Base-by-base conservation (phyloP, 371 early-diverging fungal genomes). In the Mucor piriformis region DNA sequence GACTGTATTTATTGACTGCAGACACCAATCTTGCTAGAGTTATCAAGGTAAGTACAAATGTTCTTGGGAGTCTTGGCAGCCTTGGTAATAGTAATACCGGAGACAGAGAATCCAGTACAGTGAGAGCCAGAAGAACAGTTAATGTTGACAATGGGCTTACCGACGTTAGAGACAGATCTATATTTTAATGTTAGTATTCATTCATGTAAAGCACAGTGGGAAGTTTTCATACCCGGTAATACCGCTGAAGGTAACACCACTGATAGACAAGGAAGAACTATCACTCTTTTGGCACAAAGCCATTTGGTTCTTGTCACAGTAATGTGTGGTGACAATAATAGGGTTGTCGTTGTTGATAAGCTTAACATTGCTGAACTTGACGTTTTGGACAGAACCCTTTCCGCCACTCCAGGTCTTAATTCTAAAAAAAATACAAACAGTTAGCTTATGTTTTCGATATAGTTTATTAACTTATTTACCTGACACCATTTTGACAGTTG, bases 401-500 rank as follows among this genome's bases (percentile, higher is more conserved):
- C 74, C 71, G 11, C 74, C 71, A 3, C n/a, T n/a, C n/a, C n/a
- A n/a, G n/a, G n/a, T n/a, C n/a, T n/a, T n/a, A n/a, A n/a, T n/a
- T n/a, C n/a, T n/a, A n/a, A n/a, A n/a, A n/a, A n/a, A n/a, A n/a
- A n/a, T n/a, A n/a, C n/a, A n/a, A n/a, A n/a, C n/a, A n/a, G n/a
- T n/a, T n/a, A n/a, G n/a, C n/a, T n/a, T n/a, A n/a, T n/a, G n/a
- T n/a, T n/a, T n/a, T n/a, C n/a, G n/a, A n/a, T n/a, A n/a, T n/a
- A n/a, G n/a, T n/a, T n/a, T n/a, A n/a, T n/a, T n/a, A n/a, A n/a
- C n/a, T n/a, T n/a, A n/a, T n/a, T n/a, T n/a, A n/a, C n/a, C n/a
- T 59, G 24, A 74, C 62, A 61, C 74, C 71, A 35, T 71, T 71
- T 55, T 70, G 71, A 42, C 74, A 74, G 51, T 74, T 60, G 32